These are phyloP conservation scores for Acanthamoeba triangularis DNA, from an alignment of 208 protist genomes.

Conservation along the genomic window DNA sequence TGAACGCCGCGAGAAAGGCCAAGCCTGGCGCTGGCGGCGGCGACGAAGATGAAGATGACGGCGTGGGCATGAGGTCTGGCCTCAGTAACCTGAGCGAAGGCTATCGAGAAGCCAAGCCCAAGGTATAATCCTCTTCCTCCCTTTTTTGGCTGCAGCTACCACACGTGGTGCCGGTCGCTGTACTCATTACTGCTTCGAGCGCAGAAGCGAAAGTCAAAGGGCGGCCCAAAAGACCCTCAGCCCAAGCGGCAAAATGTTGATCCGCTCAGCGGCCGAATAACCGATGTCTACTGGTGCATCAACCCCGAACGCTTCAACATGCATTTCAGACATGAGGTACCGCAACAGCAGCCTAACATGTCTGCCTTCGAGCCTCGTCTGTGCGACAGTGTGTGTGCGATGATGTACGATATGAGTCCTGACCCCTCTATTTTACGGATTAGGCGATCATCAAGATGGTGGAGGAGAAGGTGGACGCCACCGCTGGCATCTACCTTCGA, in stretches of 20 bases:
- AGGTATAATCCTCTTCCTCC: background rate
- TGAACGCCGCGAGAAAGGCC: background rate
- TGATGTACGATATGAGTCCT: background rate
- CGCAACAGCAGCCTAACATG: too few relatives aligned
- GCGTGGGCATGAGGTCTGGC: background rate
- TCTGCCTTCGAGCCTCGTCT: too few relatives aligned
- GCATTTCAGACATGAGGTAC: slow-evolving; percentile 43
- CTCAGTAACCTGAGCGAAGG: slow-evolving; percentile 52
- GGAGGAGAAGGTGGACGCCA: slow-evolving; percentile 52
- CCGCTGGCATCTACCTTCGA: slow-evolving; percentile 1
- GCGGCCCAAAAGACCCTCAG: background rate
- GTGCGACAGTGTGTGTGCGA: background rate
- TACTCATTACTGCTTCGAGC: background rate
- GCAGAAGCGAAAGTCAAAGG: slow-evolving; percentile 40
- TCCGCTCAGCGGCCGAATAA: background rate
- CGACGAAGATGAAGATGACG: slow-evolving; percentile 35
- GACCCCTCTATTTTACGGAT: background rate
- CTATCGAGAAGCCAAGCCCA: slow-evolving; percentile 47
- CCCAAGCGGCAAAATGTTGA: slow-evolving; percentile 13
- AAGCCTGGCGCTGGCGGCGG: background rate
- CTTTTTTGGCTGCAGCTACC: background rate
- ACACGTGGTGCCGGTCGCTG: too few relatives aligned
- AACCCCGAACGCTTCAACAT: slow-evolving; percentile 69
- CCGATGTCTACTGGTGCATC: slow-evolving; percentile 64
- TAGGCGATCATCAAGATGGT: slow-evolving; percentile 37